Conservation (phyloP, 306 rosid genomes). For the Lotus japonicus region DNA sequence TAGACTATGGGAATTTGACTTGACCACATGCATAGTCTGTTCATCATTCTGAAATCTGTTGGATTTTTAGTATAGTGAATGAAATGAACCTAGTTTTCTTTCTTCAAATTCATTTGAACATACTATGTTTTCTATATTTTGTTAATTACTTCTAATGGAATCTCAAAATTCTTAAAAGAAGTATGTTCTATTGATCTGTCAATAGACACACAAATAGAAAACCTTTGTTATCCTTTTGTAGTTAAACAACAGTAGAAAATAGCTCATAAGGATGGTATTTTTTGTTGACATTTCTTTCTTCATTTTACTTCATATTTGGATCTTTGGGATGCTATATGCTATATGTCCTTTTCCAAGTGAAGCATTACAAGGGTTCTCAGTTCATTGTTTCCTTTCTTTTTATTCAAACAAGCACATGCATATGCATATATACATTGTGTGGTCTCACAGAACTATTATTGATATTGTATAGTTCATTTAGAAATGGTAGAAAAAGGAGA, state of each 20-base stretch:
- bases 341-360: background rate
- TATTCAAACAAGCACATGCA: background rate
- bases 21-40: background rate
- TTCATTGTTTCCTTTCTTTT: background rate
- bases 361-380: background rate
- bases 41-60: background rate
- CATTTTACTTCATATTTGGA: background rate
- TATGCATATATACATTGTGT: background rate
- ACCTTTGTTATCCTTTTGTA: background rate
- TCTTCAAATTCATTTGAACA: constrained; percentile 3
- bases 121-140: background rate
- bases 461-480: background rate
- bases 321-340: background rate
- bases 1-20: constrained; percentile 25
- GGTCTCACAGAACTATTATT: background rate
- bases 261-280: background rate
- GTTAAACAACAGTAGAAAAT: background rate
- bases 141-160: constrained; percentile 1
- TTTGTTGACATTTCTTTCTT: background rate
- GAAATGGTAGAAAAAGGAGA: constrained; percentile 5
- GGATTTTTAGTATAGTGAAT: background rate
- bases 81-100: background rate
- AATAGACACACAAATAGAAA: background rate
- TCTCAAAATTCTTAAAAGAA: constrained; percentile 1
- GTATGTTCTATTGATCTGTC: background rate